Base-by-base conservation (phyloP, 441 rosid species). In the Cnidoscolus chayamansa region DNA sequence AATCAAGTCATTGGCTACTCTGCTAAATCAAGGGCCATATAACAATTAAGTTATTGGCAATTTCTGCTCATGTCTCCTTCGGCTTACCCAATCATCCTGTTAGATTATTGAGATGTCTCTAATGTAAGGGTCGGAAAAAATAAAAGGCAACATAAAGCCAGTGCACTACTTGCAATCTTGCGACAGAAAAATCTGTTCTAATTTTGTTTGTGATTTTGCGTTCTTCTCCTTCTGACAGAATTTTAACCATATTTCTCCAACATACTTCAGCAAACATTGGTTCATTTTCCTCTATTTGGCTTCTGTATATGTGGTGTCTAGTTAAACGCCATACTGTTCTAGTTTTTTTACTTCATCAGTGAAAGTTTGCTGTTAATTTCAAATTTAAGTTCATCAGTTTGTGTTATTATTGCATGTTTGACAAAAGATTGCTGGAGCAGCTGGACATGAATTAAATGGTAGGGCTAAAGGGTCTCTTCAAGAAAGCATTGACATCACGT, bases 391-490 rank as follows among this genome's bases (percentile, higher is more conserved):
- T 25, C 25, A 25, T 25, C 25, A 59, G 1, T 32, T 8, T 12
- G 15, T 50, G 12, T 17, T 7, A 9, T 35, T 58, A 47, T 17
- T 50, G 53, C 55, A 4, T 74, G 37, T 78, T 25, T 53, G 69
- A n/a, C 65, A 66, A 35, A 84, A 87, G 91, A 68, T 76, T 80
- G 82, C 82, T 84, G 81, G 74, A 80, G 60, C 85, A 74, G 47
- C 31, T 85, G 75, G 76, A 81, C 79, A 73, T 85, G 61, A 81
- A 62, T 32, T 85, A 83, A 85, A 68, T 40, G 56, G 63, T 48
- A 10, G 56, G 53, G 70, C 37, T 2, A 12, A 17, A 32, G 8
- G 45, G 37, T 65, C 67, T 56, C 45, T 32, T 57, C 68, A 50
- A 37, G 65, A 10, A 54, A 72, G 77, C 78, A 63, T 67, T 49